phyloP scores from a whole-genome alignment of 2,329 filamentous ascomycete genomes.

The Sarocladium strictum region DNA sequence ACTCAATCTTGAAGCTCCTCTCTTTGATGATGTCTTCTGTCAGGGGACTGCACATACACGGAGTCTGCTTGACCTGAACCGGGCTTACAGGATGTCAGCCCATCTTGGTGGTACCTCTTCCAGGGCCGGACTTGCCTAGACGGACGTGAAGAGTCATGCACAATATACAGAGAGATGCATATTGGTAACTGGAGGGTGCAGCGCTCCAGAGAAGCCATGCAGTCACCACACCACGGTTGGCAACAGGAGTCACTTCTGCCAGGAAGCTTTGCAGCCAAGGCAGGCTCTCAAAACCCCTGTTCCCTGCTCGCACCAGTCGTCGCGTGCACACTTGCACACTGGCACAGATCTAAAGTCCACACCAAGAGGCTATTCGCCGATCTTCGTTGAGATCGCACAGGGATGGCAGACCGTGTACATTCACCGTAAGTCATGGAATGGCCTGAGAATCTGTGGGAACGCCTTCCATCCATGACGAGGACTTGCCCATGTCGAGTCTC shows the following conservation, averaged over 20 bases:
- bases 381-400: constrained; percentile 1
- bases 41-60: too few species aligned
- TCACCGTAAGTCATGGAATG: constrained; percentile 1
- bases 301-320: not conserved
- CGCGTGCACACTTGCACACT: not conserved
- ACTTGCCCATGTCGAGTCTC: too few species aligned
- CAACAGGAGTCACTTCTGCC: not conserved
- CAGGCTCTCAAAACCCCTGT: not conserved
- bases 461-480: not conserved
- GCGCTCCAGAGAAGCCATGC: not conserved
- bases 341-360: not conserved
- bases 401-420: not conserved
- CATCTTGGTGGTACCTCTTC: too few species aligned
- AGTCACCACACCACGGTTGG: not conserved
- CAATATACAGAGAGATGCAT: too few species aligned
- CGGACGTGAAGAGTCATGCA: too few species aligned
- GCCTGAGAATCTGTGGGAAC: not conserved
- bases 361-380: not conserved
- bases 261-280: not conserved
- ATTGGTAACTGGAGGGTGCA: too few species aligned
- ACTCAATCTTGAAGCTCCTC: too few species aligned
- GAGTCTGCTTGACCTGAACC: too few species aligned
- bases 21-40: not conserved
- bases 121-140: too few species aligned
- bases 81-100: too few species aligned